Evolutionary conservation across 306 rosid genomes (phyloP), one percentile per base, ranked within the genome.

Genomic region (Inga laurina): DNA sequence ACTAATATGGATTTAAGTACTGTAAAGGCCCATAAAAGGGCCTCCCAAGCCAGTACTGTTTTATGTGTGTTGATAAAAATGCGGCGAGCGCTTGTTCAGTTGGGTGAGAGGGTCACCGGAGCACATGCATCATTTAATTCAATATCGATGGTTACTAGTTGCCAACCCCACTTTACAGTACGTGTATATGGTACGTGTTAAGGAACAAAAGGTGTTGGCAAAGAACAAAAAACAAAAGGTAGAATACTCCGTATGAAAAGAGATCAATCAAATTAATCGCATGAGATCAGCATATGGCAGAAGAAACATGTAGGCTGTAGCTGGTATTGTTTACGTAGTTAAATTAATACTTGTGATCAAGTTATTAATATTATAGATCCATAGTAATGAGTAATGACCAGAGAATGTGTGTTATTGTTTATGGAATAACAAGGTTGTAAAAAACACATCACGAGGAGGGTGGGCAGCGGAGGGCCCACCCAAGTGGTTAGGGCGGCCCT

Each of bases 111-210:
- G 44, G 4, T 62, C 21, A 65, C 70, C 21, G 41, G 62, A 34
- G 76, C 82, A 54, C 81, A 51, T 71, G 64, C 37, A 48, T 64
- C 16, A 32, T 45, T 70, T 70, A 70, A 43, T 71, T 71, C 43
- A 64, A 6, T 32, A n/a, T 7, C 34, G 9, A 65, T 65, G 43
- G 32, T 43, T 4, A 12, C 19, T 4, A 7, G 43, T 32, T 65
- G 71, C 32, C 10, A 13, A 15, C 71, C 71, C 21, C 43, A 32
- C 70, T 30, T 61, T 6, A 34, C 39, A 64, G 14, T 4, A 11
- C 30, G 1, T 16, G 2, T 52, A 14, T 52, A 4, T 52, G 16
- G 32, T 59, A 22, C 21, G 2, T 51, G 21, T 48, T 48, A 45
- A 2, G 6, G 8, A 39, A 39, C 43, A 5, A 45, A 2, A 44